phyloP scores from a whole-genome alignment of 768 basidiomycete species.

The Termitomyces sp. region DNA sequence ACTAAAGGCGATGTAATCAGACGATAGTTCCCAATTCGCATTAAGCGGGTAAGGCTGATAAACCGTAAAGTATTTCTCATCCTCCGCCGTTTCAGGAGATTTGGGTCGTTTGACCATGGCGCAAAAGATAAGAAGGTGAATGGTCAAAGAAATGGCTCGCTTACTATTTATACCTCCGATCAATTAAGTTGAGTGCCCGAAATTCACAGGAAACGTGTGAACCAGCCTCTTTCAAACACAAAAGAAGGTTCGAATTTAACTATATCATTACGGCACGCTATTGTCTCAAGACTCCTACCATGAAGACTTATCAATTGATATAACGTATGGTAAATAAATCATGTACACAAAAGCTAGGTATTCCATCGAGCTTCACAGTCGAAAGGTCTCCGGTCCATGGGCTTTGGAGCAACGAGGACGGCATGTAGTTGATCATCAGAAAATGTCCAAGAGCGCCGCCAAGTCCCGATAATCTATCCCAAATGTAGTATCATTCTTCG shows the following conservation, averaged over 20 bases:
- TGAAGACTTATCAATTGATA: too few relatives aligned
- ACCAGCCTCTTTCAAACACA: background rate
- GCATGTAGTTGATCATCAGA: background rate
- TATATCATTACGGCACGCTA: background rate
- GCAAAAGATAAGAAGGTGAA: background rate
- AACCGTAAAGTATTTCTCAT: constrained; percentile 42
- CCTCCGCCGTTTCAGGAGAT: constrained; percentile 36
- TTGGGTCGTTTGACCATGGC: constrained; percentile 36
- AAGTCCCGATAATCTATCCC: background rate
- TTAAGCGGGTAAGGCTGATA: constrained; percentile 46
- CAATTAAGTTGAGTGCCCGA: background rate
- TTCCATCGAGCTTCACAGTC: too few relatives aligned
- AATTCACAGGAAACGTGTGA: constrained; percentile 1
- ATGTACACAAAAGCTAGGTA: too few relatives aligned
- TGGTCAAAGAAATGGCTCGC: background rate
- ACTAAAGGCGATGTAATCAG: constrained; percentile 34
- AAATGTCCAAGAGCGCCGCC: background rate
- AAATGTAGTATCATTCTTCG: background rate
- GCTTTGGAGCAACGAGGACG: background rate
- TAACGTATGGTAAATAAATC: too few relatives aligned
- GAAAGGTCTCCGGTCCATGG: background rate
- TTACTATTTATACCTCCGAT: constrained; percentile 8
- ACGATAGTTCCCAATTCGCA: constrained; percentile 37
- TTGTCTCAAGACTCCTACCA: too few relatives aligned
- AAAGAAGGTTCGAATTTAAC: background rate